These are phyloP conservation scores for Arctium minus DNA, from an alignment of 129 eudicot genomes.

Conservation along the genomic window DNA sequence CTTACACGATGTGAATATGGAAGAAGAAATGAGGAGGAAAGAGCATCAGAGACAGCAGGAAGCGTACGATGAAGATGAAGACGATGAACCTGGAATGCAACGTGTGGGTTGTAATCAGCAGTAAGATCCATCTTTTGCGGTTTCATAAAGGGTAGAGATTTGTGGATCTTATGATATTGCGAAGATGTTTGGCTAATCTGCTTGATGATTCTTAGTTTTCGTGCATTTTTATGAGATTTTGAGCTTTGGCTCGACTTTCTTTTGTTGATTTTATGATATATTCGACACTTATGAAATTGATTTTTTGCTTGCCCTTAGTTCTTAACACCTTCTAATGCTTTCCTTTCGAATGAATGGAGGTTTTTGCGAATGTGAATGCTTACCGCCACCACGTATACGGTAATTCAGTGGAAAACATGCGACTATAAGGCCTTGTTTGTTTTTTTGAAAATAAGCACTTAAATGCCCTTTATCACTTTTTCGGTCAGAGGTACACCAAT, in stretches of 20 bases:
- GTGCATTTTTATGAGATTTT: background rate
- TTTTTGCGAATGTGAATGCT: background rate
- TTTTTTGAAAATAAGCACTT: no score
- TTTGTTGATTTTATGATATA: slow-evolving; percentile 13
- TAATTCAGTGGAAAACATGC: background rate
- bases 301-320: background rate
- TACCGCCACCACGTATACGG: background rate
- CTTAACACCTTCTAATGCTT: background rate
- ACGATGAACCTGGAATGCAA: slow-evolving; percentile 39
- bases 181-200: background rate
- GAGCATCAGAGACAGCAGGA: slow-evolving; percentile 47
- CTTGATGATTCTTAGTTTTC: background rate
- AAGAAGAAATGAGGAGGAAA: slow-evolving; percentile 55
- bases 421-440: background rate
- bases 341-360: background rate
- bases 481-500: no score
- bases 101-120: slow-evolving; percentile 63
- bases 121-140: slow-evolving; percentile 13
- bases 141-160: slow-evolving; percentile 5
- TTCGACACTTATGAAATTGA: slow-evolving; percentile 5
- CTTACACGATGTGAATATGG: slow-evolving; percentile 56
- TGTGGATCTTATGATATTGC: background rate
- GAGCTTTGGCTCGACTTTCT: background rate
- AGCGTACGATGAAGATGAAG: slow-evolving; percentile 57
- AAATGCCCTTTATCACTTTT: no score